Conservation (phyloP, 2,329 filamentous ascomycete genomes). For the Fusarium avenaceum region DNA sequence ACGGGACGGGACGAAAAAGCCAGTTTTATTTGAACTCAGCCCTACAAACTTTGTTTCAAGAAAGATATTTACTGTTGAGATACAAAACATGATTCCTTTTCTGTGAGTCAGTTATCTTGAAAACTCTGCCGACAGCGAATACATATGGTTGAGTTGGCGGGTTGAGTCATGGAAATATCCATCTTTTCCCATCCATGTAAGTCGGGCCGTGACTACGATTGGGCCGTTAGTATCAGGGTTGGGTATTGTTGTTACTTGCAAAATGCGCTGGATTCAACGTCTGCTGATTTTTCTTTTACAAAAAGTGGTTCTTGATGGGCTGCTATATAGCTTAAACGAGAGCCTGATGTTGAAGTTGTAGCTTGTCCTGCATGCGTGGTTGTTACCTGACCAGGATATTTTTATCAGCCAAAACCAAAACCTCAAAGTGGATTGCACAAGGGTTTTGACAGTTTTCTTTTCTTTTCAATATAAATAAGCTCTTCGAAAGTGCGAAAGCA, state of each 20-base stretch:
- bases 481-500: constrained; percentile 21
- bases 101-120: constrained; percentile 10
- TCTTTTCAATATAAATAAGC: constrained; percentile 14
- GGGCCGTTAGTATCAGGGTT: not conserved
- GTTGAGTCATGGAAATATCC: constrained; percentile 5
- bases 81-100: not conserved
- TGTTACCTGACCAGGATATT: constrained; percentile 4
- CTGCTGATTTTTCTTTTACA: constrained; percentile 13
- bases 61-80: not conserved
- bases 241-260: not conserved
- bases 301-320: constrained; percentile 17
- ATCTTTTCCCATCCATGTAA: constrained; percentile 18
- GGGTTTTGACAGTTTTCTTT: constrained; percentile 5
- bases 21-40: constrained; percentile 17
- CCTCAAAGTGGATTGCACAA: constrained; percentile 10
- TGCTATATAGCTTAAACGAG: constrained; percentile 1
- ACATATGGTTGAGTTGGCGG: constrained; percentile 14
- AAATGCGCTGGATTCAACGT: constrained; percentile 15
- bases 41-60: constrained; percentile 18
- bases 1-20: constrained; percentile 20
- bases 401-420: constrained; percentile 3
- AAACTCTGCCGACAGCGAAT: constrained; percentile 17
- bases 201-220: constrained; percentile 14
- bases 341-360: not conserved
- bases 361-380: not conserved